A percentile compares a stretch with the other conserved stretches of the same genome.
These are phyloP conservation scores for Ephemerocybe angulata DNA, from an alignment of 768 basidiomycete genomes.

Conservation along the genomic window DNA sequence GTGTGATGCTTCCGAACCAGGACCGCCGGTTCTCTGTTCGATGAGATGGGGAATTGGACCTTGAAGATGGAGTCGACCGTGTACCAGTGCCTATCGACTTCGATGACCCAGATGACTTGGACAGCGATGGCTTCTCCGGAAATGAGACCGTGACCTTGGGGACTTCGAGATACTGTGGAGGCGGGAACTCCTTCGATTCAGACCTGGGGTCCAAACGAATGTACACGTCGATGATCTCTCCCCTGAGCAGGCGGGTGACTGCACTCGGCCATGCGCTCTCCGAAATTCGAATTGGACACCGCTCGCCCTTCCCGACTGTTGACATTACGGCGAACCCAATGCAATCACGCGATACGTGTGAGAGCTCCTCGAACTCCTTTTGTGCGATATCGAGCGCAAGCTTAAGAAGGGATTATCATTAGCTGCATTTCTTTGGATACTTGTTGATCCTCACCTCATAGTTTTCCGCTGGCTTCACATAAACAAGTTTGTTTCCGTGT, in stretches of 20 bases:
- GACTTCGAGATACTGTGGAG: constrained; percentile 44
- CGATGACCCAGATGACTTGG: not conserved
- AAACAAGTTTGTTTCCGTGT: constrained; percentile 40
- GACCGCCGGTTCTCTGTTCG: not conserved
- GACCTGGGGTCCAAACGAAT: constrained; percentile 28
- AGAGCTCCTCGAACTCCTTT: constrained; percentile 46
- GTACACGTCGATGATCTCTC: constrained; percentile 46
- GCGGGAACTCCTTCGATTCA: constrained; percentile 20
- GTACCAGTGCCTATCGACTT: constrained; percentile 16
- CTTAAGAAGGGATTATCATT: constrained; percentile 23
- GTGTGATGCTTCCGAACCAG: constrained; percentile 4
- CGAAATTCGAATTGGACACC: constrained; percentile 45
- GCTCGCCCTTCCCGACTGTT: constrained; percentile 28
- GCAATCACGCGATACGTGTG: constrained; percentile 31
- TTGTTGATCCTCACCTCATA: constrained; percentile 36
- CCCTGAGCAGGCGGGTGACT: constrained; percentile 36
- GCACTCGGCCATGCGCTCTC: constrained; percentile 47
- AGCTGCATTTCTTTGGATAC: not conserved
- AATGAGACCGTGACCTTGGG: constrained; percentile 2
- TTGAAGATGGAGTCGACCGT: constrained; percentile 23
- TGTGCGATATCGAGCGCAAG: constrained; percentile 49
- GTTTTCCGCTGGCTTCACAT: constrained; percentile 41
- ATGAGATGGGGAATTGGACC: constrained; percentile 13
- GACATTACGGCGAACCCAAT: constrained; percentile 41
- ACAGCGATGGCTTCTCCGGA: not conserved